Evolutionary conservation across 768 basidiomycete genomes (phyloP), one percentile per base, ranked within the genome.

Genomic region (Lactarius quietus): DNA sequence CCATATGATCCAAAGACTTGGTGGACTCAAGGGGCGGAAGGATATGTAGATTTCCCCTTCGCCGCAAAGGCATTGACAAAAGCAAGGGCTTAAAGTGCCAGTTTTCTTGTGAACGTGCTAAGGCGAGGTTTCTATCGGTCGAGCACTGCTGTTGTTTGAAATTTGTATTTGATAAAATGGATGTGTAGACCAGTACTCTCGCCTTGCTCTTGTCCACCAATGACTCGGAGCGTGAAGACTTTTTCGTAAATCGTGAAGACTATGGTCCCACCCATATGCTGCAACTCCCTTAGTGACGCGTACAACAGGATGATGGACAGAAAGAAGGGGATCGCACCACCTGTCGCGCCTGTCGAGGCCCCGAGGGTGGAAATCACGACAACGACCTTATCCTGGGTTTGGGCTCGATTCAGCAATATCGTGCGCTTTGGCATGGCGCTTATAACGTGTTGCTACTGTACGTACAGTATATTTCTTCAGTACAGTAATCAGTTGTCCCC

Each of bases 221-320:
- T 74, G n/a, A n/a, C n/a, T n/a, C n/a, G n/a, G n/a, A 81, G 54
- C 64, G 77, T 79, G 68, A 92, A 90, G 20, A 92, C 76, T 56
- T 90, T 86, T 72, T 98, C 95, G 74, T 96, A 97, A 1, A 94
- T 82, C 1, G 92, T 93, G 74, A 98, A 97, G 26, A 92, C 88
- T 66, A 98, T 93, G 3, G 95, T 95, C 15, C 95, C 95, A 68
- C 90, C 91, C n/a, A n/a, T n/a, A n/a, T 7, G 52, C 15, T 7
- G n/a, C n/a, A n/a, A n/a, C 20, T 57, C 6, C 54, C 28, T n/a
- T n/a, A 35, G 61, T 6, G 55, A 38, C 15, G 66, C 5, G 18
- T 23, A 56, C 53, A 31, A 23, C 10, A 45, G 43, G 20, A 23
- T 9, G 18, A 1, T 6, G n/a, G n/a, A n/a, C n/a, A n/a, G 39